phyloP scores from a whole-genome alignment of 2,329 filamentous ascomycete species.

The Fusarium tanahbumbuense region DNA sequence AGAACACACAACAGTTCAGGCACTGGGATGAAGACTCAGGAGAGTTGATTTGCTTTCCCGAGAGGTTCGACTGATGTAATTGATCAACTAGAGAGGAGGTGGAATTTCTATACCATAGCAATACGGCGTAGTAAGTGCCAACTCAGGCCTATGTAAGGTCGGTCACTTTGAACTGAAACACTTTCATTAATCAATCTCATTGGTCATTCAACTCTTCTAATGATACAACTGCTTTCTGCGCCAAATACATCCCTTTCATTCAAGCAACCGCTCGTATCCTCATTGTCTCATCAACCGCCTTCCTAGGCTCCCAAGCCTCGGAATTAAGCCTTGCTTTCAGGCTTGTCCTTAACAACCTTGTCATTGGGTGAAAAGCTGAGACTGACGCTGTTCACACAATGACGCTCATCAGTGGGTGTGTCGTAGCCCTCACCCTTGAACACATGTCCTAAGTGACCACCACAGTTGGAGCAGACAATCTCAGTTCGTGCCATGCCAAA shows the following conservation, averaged over 20 bases:
- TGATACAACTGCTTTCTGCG: neutral
- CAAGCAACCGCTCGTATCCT: neutral
- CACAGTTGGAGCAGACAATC: constrained; percentile 95
- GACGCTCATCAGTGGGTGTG: constrained; percentile 92
- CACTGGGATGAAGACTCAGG: constrained; percentile 42
- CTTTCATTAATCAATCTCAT: constrained; percentile 4
- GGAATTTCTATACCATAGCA: neutral
- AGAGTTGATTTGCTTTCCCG: constrained; percentile 42
- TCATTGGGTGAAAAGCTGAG: constrained; percentile 82
- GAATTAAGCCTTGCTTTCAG: constrained; percentile 53
- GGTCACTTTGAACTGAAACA: neutral
- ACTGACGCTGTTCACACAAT: constrained; percentile 95
- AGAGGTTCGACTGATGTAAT: constrained; percentile 39
- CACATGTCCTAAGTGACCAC: constrained; percentile 93
- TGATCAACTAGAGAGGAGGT: neutral
- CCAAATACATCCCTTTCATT: neutral
- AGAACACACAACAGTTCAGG: constrained; percentile 25
- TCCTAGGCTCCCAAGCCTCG: neutral
- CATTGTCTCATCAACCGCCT: neutral
- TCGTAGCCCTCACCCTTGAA: constrained; percentile 89
- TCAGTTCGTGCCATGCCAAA: constrained; percentile 90
- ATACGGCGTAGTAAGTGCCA: neutral
- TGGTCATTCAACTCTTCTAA: constrained; percentile 1
- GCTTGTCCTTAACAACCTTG: constrained; percentile 54
- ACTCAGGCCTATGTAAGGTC: neutral